Conservation (phyloP, 305 asterid genomes). For the Stenogyne calaminthoides region DNA sequence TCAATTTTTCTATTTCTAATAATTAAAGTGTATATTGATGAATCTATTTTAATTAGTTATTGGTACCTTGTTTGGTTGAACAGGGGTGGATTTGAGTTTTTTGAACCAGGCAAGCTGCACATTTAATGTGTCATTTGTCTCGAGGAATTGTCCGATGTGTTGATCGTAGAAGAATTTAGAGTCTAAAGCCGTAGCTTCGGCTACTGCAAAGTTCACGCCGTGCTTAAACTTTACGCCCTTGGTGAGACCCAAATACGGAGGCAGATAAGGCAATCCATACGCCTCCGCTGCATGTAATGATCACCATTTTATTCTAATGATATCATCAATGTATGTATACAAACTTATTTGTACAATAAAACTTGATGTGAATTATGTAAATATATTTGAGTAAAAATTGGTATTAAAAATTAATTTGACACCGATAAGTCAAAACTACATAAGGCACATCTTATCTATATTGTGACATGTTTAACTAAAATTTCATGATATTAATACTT, state of each 20-base stretch:
- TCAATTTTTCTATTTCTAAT: background rate
- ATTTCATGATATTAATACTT: too few species aligned
- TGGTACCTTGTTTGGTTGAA: constrained; percentile 49
- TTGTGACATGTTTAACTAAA: too few species aligned
- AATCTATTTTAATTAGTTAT: too few species aligned
- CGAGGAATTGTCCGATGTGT: constrained; percentile 47
- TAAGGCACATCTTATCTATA: too few species aligned
- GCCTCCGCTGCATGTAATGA: constrained; percentile 77
- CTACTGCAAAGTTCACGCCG: constrained; percentile 81
- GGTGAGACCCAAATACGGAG: constrained; percentile 55
- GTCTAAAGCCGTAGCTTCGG: constrained; percentile 90
- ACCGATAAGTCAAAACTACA: background rate
- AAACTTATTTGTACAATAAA: background rate
- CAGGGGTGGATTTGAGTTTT: constrained; percentile 59
- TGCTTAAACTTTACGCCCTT: constrained; percentile 43
- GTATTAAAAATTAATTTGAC: background rate
- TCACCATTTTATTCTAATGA: background rate
- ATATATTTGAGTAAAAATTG: background rate
- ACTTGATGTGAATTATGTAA: background rate
- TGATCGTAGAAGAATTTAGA: constrained; percentile 59
- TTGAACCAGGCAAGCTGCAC: constrained; percentile 81
- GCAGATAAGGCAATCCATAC: constrained; percentile 64
- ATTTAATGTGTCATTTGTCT: constrained; percentile 66
- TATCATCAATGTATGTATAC: too few species aligned
- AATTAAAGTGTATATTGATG: background rate